These are phyloP conservation scores for Fusarium pininemorale DNA, from an alignment of 2,329 filamentous ascomycete genomes.

Conservation along the genomic window DNA sequence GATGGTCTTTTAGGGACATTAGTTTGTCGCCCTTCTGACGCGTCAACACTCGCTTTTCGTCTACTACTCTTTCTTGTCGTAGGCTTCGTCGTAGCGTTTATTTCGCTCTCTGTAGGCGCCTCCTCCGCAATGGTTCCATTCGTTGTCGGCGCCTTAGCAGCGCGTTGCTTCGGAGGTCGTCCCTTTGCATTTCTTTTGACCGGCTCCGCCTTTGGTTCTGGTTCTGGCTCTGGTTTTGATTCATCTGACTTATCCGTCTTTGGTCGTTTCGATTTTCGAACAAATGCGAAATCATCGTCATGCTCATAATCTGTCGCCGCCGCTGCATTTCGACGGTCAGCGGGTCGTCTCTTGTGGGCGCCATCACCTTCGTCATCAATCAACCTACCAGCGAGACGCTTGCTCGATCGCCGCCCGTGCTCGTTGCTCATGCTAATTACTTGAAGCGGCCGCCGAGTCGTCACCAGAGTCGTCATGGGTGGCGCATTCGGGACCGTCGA, in stretches of 20 bases:
- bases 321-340: conserved; percentile 35
- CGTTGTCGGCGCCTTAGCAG: conserved; percentile 46
- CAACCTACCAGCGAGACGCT: conserved; percentile 69
- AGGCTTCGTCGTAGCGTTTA: conserved; percentile 29
- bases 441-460: conserved; percentile 71
- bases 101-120: conserved; percentile 15
- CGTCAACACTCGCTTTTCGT: conserved; percentile 54
- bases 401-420: conserved; percentile 69
- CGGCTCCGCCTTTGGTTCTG: conserved; percentile 48
- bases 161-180: conserved; percentile 47
- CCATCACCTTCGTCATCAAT: conserved; percentile 13
- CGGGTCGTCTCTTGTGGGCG: conserved; percentile 4
- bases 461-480: conserved; percentile 77
- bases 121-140: conserved; percentile 37
- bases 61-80: conserved; percentile 47
- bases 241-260: conserved; percentile 63
- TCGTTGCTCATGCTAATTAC: conserved; percentile 75
- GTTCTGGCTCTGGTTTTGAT: conserved; percentile 40
- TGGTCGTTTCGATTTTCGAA: conserved; percentile 71
- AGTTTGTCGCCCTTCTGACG: conserved; percentile 49
- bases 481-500: conserved; percentile 49
- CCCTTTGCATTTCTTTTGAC: conserved; percentile 54
- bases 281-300: conserved; percentile 81
- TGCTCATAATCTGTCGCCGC: conserved; percentile 68
- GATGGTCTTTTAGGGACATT: conserved; percentile 51